Evolutionary conservation across 108 stramenopile species (phyloP), one percentile per base, ranked within the genome.

Genomic region (Conticribra guillardii): DNA sequence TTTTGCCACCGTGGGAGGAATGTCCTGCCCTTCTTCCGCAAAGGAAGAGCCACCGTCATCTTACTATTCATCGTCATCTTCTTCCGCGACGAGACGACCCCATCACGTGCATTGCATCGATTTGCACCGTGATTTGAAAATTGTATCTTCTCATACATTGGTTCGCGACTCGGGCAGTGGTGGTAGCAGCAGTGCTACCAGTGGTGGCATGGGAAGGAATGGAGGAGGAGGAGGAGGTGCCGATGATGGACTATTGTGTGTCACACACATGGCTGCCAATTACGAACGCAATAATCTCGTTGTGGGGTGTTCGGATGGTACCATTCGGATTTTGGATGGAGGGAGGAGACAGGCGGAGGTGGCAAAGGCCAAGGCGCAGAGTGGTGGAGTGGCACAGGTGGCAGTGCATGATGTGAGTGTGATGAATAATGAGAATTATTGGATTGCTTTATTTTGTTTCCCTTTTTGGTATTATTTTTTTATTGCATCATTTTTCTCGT

Each of bases 281-380:
- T 62, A 82, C 22, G 76, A 78, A 2, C 71, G 78, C 41, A 71
- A 74, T 51, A 76, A 71, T 11, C 59, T 95, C 54, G 80, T 95
- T 24, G 88, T 85, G 28, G 94, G 89, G 14, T 92, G 90, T 60
- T 65, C 87, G 14, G 94, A 95, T 82, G 94, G 94, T 9, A 82
- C 88, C 8, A 67, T 95, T 22, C 85, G 88, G 22, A 32, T 95
- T 0, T 57, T 95, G 44, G 94, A 95, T 76, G 88, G 88, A 18
- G 77, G 80, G 9, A 68, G 82, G 30, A 63, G 81, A 9, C 60
- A 71, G 49, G 71, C 60, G 32, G 89, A 88, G 66, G 61, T 86
- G 29, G 92, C 86, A 8, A 90, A 80, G 48, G 54, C 89, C 0
- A 82, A 69, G 52, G 85, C 80, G 19, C 89, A 91, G 60, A 61